Evolutionary conservation across 1,139 yeast genomes (phyloP).

Genomic region (Geotrichum cucujoidarum): DNA sequence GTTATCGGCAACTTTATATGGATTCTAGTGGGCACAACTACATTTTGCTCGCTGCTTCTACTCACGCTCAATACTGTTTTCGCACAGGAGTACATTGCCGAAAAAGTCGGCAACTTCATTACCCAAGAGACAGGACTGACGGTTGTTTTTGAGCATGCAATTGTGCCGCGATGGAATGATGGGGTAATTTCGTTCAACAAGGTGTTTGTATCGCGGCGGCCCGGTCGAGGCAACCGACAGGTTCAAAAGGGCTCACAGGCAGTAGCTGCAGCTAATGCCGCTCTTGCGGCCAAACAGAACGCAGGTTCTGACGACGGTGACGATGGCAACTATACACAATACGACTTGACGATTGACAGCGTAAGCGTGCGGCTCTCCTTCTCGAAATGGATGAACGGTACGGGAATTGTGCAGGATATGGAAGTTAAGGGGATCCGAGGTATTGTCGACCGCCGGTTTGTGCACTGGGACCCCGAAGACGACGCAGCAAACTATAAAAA

Average conservation of each 20-base stretch:
- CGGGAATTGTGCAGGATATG: conserved; percentile 78
- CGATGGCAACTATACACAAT: conserved; percentile 94
- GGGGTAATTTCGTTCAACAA: conserved; percentile 80
- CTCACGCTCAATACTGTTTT: conserved; percentile 77
- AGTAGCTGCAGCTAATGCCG: conserved; percentile 49
- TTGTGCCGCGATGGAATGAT: conserved; percentile 90
- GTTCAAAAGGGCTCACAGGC: conserved; percentile 69
- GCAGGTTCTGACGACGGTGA: conserved; percentile 48
- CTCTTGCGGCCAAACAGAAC: conserved; percentile 21
- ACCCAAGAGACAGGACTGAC: conserved; percentile 85
- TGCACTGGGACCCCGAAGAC: conserved; percentile 74
- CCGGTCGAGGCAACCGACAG: conserved; percentile 41
- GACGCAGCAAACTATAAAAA: conserved; percentile 79
- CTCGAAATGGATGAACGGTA: conserved; percentile 83
- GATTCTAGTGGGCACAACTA: conserved; percentile 83
- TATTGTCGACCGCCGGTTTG: conserved; percentile 83
- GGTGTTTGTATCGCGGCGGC: conserved; percentile 83
- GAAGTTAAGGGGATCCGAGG: conserved; percentile 85
- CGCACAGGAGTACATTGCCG: conserved; percentile 85
- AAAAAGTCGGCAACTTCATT: conserved; percentile 71
- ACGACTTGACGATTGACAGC: conserved; percentile 83
- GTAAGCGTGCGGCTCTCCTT: conserved; percentile 76
- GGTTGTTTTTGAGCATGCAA: conserved; percentile 88
- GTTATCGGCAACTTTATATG: conserved; percentile 78
- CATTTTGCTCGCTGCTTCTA: conserved; percentile 75